A percentile compares a stretch with the other conserved stretches of the same genome.
Evolutionary conservation across 371 early-diverging fungal species (phyloP).

Genomic region (Rhizopus stolonifer): DNA sequence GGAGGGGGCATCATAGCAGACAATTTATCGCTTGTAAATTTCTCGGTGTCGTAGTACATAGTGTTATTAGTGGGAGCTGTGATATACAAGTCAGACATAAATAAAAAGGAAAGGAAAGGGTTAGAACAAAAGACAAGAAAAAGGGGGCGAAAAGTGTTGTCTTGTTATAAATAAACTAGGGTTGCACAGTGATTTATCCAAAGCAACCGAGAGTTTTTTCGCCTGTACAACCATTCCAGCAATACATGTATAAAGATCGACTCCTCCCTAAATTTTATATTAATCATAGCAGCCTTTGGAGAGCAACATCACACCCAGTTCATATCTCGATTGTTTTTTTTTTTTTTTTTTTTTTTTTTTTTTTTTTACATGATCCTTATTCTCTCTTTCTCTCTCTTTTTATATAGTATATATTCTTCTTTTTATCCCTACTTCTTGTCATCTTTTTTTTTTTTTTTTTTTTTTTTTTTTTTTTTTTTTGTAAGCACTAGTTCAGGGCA

Average conservation of each 20-base stretch:
- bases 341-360: too few relatives aligned
- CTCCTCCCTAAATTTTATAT: not conserved
- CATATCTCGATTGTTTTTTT: too few relatives aligned
- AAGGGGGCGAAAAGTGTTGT: slow-evolving; percentile 1
- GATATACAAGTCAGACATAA: not conserved
- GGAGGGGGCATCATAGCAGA: slow-evolving; percentile 15
- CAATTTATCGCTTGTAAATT: slow-evolving; percentile 1
- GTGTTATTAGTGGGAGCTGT: not conserved
- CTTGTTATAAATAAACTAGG: slow-evolving; percentile 6
- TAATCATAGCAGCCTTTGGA: not conserved
- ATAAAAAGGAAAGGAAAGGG: not conserved
- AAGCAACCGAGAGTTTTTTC: not conserved
- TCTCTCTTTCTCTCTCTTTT: too few relatives aligned
- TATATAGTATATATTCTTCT: too few relatives aligned
- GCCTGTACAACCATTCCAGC: not conserved
- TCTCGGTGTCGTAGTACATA: not conserved
- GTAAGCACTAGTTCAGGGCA: not conserved
- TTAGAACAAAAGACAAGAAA: not conserved
- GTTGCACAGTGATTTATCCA: slow-evolving; percentile 21
- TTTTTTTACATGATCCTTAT: too few relatives aligned
- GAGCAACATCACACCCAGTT: too few relatives aligned
- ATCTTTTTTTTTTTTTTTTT: too few relatives aligned
- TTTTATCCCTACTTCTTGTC: too few relatives aligned
- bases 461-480: too few relatives aligned
- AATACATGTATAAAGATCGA: slow-evolving; percentile 1